Base-by-base conservation (phyloP, 805 yeast species). In the Helenozyma baotianmanensis region DNA sequence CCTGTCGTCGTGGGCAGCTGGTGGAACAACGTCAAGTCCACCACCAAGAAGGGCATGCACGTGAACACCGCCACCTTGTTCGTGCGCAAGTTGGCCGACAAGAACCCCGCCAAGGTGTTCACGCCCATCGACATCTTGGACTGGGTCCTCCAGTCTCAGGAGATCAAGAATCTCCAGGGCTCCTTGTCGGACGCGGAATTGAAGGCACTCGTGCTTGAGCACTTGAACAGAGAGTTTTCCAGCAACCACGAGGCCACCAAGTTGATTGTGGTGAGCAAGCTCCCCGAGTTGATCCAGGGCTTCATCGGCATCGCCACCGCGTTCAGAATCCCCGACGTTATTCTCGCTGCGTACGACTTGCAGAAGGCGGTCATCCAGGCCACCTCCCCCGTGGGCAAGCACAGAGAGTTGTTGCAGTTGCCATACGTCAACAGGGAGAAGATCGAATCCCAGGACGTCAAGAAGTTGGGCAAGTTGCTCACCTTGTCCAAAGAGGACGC, bases 21-120 rank as follows among this genome's bases (percentile, higher is more conserved):
- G 96, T 92, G 99, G 99, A 67, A 68, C 28, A 78, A 76, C 34
- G 86, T 87, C 32, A 83, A 82, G 54, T 65, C 82, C 3, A 78
- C 77, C 51, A 92, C 96, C 17, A 84, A 80, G 47, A 78, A 76
- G 46, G 96, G 96, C 4, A 68, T 92, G 39, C 85, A 84, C 44
- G 79, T 82, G 30, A 74, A 76, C 17, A 83, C 97, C n/a, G 96
- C 98, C 4, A 74, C 84, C 3, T 54, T 66, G 35, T 85, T 83
- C 51, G 79, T 85, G 28, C 81, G 83, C 47, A 70, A 74, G 42
- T 60, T 87, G 52, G 72, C 86, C 39, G 89, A 87, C 60, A 74
- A 73, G 53, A 79, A 78, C 51, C 90, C 92, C 9, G 74, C 84
- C 15, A 78, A 76, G 43, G 62, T 77, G 26, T 64, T 82, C 22